Evolutionary conservation across 495 filamentous ascomycete species (phyloP).

Genomic region (Clohesyomyces aquaticus): DNA sequence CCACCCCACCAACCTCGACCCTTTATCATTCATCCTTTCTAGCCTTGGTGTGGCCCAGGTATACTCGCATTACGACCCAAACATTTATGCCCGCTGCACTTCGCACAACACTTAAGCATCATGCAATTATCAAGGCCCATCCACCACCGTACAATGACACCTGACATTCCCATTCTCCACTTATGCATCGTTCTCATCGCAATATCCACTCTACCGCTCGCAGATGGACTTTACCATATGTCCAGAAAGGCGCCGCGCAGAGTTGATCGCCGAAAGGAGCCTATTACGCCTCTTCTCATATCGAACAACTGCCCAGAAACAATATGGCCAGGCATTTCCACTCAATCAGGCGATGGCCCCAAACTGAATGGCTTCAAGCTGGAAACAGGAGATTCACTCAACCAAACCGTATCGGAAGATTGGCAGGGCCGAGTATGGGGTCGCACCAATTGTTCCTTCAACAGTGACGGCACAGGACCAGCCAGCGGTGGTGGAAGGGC

Average conservation of each 20-base stretch:
- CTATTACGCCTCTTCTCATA: slow-evolving; percentile 49
- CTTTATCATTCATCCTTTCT: slow-evolving; percentile 1
- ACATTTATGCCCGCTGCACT: neutral
- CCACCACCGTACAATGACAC: neutral
- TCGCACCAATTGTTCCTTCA: slow-evolving; percentile 78
- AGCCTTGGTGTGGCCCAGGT: neutral
- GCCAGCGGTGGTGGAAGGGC: slow-evolving; percentile 55
- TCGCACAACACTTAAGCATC: neutral
- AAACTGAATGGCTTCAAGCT: slow-evolving; percentile 67
- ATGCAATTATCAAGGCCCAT: neutral
- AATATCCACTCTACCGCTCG: slow-evolving; percentile 23
- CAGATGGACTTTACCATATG: slow-evolving; percentile 38
- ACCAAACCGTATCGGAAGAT: slow-evolving; percentile 63
- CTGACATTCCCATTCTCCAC: slow-evolving; percentile 1
- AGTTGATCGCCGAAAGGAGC: slow-evolving; percentile 31
- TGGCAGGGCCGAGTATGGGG: slow-evolving; percentile 85
- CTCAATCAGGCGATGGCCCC: slow-evolving; percentile 67
- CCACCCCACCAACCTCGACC: slow-evolving; percentile 3
- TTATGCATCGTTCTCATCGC: slow-evolving; percentile 18
- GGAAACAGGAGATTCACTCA: slow-evolving; percentile 52
- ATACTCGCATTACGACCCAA: neutral
- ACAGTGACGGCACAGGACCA: slow-evolving; percentile 58
- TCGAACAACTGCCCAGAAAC: slow-evolving; percentile 68
- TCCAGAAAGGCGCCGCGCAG: slow-evolving; percentile 23
- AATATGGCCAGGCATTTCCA: slow-evolving; percentile 73